These are phyloP conservation scores for Ramularia collo-cygni DNA, from an alignment of 2,329 filamentous ascomycete species.

Conservation along the genomic window DNA sequence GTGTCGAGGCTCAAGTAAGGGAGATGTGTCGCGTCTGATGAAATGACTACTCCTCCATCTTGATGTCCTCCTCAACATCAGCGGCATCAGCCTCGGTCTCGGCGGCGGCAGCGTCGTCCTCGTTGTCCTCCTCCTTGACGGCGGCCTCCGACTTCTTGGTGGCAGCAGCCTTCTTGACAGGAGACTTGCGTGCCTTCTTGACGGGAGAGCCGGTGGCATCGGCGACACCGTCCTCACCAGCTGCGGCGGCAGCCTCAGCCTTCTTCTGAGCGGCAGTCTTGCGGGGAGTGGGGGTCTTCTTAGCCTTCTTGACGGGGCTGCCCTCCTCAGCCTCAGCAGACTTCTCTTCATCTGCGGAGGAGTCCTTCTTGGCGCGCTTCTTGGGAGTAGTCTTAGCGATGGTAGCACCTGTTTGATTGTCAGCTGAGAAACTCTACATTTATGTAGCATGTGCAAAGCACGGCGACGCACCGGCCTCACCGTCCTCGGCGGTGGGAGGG, in stretches of 20 bases:
- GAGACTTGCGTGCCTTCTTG: slow-evolving; percentile 19
- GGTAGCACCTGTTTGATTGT: slow-evolving; percentile 5
- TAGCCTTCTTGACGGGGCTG: slow-evolving; percentile 11
- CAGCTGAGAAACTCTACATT: slow-evolving; percentile 6
- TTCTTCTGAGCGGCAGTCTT: slow-evolving; percentile 13
- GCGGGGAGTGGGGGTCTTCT: slow-evolving; percentile 11
- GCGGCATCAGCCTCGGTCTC: slow-evolving; percentile 4
- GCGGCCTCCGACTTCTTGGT: slow-evolving; percentile 6
- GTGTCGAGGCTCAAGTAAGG: too few species aligned
- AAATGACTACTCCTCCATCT: slow-evolving; percentile 4
- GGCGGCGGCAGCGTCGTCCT: slow-evolving; percentile 2
- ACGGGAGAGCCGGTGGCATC: slow-evolving; percentile 7
- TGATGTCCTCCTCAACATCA: slow-evolving; percentile 2
- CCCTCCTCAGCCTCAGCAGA: slow-evolving; percentile 9
- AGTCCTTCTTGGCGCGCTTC: slow-evolving; percentile 26
- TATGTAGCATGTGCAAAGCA: neutral
- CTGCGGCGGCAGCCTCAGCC: slow-evolving; percentile 7
- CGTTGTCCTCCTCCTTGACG: slow-evolving; percentile 9
- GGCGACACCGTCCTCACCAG: slow-evolving; percentile 4
- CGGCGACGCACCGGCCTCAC: slow-evolving; percentile 12
- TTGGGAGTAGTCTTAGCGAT: slow-evolving; percentile 18
- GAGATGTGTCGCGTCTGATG: too few species aligned
- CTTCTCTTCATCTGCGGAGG: slow-evolving; percentile 2
- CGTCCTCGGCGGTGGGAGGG: slow-evolving; percentile 10
- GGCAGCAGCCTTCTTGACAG: slow-evolving; percentile 18